Evolutionary conservation across 306 rosid genomes (phyloP).

Genomic region (Canavalia gladiata): DNA sequence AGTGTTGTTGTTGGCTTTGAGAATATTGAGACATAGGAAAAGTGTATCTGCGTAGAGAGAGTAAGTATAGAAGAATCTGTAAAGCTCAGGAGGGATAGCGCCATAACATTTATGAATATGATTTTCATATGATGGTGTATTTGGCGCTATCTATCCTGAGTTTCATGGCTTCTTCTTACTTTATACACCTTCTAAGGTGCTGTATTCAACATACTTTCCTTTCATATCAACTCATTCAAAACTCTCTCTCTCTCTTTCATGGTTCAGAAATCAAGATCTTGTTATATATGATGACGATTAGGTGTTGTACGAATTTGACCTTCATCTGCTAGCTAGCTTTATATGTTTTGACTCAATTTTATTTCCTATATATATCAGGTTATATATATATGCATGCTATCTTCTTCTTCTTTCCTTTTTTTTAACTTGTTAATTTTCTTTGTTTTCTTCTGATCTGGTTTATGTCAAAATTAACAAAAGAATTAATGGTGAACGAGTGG

Average conservation of each 20-base stretch:
- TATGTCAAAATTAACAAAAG: background rate
- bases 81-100: slow-evolving; percentile 99
- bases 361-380: background rate
- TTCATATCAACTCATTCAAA: background rate
- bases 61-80: slow-evolving; percentile 64
- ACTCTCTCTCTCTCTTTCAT: background rate
- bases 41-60: background rate
- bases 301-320: background rate
- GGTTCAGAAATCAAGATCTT: slow-evolving; percentile 27
- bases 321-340: slow-evolving; percentile 1
- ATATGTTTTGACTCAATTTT: background rate
- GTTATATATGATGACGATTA: background rate
- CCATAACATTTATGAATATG: slow-evolving; percentile 39
- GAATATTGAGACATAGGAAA: background rate
- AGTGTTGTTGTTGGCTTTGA: background rate
- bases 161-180: slow-evolving; percentile 71
- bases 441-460: background rate
- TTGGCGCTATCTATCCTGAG: slow-evolving; percentile 95
- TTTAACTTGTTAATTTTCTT: background rate
- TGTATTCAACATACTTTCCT: background rate
- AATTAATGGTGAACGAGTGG: background rate
- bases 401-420: too few species aligned
- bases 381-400: background rate
- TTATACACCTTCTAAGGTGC: background rate
- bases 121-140: background rate